Evolutionary conservation across 352 stramenopile genomes (phyloP).

Genomic region (Phytopythium delawarense): DNA sequence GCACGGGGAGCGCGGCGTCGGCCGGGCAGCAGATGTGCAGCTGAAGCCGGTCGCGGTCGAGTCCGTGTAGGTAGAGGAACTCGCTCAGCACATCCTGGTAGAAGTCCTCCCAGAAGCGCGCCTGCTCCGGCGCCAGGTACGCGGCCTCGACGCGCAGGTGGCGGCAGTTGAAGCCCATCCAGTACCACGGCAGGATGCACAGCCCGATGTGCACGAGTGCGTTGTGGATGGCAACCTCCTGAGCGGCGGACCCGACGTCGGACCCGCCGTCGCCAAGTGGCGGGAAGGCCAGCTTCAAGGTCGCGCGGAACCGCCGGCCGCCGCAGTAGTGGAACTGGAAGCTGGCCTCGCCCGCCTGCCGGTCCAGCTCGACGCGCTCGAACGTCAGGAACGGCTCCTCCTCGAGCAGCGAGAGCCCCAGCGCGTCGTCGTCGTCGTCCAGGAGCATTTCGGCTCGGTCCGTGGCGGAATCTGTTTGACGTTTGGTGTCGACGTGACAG

Average conservation of each 20-base stretch:
- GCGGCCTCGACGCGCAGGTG: conserved; percentile 30
- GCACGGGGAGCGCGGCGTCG: conserved; percentile 12
- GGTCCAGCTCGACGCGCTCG: conserved; percentile 22
- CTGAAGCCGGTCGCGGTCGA: conserved; percentile 33
- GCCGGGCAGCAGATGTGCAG: conserved; percentile 14
- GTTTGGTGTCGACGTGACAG: not conserved
- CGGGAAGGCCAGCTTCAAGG: conserved; percentile 17
- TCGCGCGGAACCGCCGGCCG: conserved; percentile 25
- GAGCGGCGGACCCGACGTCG: not conserved
- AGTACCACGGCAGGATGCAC: conserved; percentile 35
- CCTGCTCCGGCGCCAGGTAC: conserved; percentile 27
- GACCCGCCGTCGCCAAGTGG: not conserved
- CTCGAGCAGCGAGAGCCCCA: conserved; percentile 25
- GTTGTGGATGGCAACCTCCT: conserved; percentile 15
- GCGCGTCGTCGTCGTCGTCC: conserved; percentile 14
- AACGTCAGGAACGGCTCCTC: conserved; percentile 34
- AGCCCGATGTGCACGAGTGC: conserved; percentile 31
- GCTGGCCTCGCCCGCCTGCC: conserved; percentile 8
- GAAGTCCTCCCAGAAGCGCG: conserved; percentile 34
- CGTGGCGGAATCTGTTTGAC: not conserved
- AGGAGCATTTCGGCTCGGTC: too few relatives aligned
- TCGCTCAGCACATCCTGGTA: conserved; percentile 39
- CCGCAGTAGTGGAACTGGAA: conserved; percentile 40
- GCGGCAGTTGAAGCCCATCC: conserved; percentile 38
- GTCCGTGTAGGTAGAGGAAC: conserved; percentile 28